Base-by-base conservation (phyloP, 176 grass and related monocot genomes). In the Zea luxurians region DNA sequence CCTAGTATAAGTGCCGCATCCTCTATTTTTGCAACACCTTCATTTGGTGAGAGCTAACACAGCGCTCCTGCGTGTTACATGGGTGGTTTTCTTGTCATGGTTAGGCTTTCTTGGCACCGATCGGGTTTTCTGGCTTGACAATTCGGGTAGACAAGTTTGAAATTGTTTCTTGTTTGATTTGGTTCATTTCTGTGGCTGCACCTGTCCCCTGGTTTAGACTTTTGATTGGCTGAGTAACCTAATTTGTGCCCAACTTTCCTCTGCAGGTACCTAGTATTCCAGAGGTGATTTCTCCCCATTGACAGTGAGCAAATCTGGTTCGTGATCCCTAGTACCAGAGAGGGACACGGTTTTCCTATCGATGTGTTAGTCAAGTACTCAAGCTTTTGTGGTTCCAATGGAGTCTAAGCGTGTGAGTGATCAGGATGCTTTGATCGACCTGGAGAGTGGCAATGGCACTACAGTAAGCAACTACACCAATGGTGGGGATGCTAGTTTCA, bases 401-500 rank as follows among this genome's bases (percentile, higher is more conserved):
- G 96, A 95, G 45, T 68, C 61, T 34, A 85, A 90, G 49, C 72
- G 66, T 43, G 47, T 52, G 58, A 71, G 8, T 21, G 82, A 87
- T 7, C 75, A 60, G 69, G 88, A 91, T 77, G 15, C 70, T 70
- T 34, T 84, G 57, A 64, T 99, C 6, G 96, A 99, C 76, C 83
- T 99, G 42, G 96, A 99, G 83, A 79, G 84, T 13, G 96, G 92
- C 47, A 82, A 76, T 57, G 66, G 38, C 12, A 16, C 67, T 18
- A 37, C 80, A n/a, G 72, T 86, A 53, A 80, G 64, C 21, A 80
- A 77, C 64, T 58, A 85, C 20, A 68, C 47, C 61, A 72, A 72
- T 37, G 42, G 15, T 8, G 71, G 18, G 40, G 86, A 88, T 81
- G 48, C 71, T 13, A 60, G 79, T 66, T 84, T 80, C 58, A 63